These are phyloP conservation scores for Bipolaris bicolor DNA, from an alignment of 2,329 filamentous ascomycete genomes.

Conservation along the genomic window DNA sequence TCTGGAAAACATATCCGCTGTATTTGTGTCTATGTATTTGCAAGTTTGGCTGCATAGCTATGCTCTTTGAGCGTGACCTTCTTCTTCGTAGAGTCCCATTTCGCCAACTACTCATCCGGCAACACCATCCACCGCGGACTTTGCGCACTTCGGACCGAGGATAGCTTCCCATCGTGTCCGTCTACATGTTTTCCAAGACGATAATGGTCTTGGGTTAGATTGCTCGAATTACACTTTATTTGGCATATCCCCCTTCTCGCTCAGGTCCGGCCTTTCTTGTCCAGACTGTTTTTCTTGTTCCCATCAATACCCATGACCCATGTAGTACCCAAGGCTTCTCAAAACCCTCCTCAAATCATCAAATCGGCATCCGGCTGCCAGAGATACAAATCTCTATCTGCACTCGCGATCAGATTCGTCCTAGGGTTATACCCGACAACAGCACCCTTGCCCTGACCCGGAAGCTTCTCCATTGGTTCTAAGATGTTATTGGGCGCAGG, in stretches of 20 bases:
- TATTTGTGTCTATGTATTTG: background rate
- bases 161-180: too few relatives aligned
- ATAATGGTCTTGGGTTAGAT: too few relatives aligned
- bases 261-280: background rate
- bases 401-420: slow-evolving; percentile 89
- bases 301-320: background rate
- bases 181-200: too few relatives aligned
- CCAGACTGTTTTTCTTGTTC: background rate
- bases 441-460: slow-evolving; percentile 68
- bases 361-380: slow-evolving; percentile 57
- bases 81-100: too few relatives aligned
- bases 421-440: slow-evolving; percentile 88
- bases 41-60: too few relatives aligned
- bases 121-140: too few relatives aligned
- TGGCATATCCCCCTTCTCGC: background rate
- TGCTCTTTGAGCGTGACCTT: too few relatives aligned
- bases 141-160: too few relatives aligned
- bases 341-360: slow-evolving; percentile 35
- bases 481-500: slow-evolving; percentile 64
- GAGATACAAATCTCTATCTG: slow-evolving; percentile 73
- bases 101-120: too few relatives aligned
- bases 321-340: background rate
- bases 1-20: background rate
- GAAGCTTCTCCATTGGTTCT: slow-evolving; percentile 67
- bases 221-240: too few relatives aligned